phyloP scores from a whole-genome alignment of 495 filamentous ascomycete genomes.

The Aspergillus mulundensis region DNA sequence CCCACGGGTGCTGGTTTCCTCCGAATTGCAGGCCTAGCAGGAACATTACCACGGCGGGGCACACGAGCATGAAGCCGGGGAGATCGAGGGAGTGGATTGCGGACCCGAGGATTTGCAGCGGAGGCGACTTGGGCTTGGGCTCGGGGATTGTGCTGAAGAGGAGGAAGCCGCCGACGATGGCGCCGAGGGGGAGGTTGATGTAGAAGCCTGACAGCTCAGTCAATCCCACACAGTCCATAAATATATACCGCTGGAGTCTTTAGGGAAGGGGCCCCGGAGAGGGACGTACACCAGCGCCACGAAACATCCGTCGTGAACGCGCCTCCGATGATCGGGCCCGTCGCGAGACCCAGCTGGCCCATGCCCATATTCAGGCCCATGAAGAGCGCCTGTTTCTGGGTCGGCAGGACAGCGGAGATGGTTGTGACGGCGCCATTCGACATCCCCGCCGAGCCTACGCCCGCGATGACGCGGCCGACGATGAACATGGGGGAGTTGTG shows the following conservation, averaged over 20 bases:
- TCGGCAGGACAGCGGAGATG: conserved; percentile 35
- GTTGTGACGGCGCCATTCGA: conserved; percentile 47
- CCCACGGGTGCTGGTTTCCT: conserved; percentile 22
- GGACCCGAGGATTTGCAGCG: conserved; percentile 22
- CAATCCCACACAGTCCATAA: no score
- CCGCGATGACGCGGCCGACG: conserved; percentile 34
- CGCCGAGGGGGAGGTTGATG: conserved; percentile 55
- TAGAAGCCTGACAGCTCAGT: conserved; percentile 50
- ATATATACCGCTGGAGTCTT: not conserved
- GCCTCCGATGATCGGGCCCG: conserved; percentile 53
- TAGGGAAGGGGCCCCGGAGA: not conserved
- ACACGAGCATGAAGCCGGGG: conserved; percentile 35
- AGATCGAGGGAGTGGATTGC: conserved; percentile 30
- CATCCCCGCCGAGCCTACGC: conserved; percentile 37
- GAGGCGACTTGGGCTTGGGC: conserved; percentile 32
- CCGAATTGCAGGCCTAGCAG: conserved; percentile 28
- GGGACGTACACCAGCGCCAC: conserved; percentile 44
- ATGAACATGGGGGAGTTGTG: conserved; percentile 34
- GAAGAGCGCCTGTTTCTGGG: conserved; percentile 31
- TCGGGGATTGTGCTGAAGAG: conserved; percentile 18
- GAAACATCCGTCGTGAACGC: conserved; percentile 45
- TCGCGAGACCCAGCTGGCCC: conserved; percentile 25
- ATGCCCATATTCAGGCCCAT: conserved; percentile 2
- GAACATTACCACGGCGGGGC: conserved; percentile 34
- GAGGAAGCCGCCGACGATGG: conserved; percentile 32